phyloP scores from a whole-genome alignment of 2,329 filamentous ascomycete species.

The Paecilomyces variotii region DNA sequence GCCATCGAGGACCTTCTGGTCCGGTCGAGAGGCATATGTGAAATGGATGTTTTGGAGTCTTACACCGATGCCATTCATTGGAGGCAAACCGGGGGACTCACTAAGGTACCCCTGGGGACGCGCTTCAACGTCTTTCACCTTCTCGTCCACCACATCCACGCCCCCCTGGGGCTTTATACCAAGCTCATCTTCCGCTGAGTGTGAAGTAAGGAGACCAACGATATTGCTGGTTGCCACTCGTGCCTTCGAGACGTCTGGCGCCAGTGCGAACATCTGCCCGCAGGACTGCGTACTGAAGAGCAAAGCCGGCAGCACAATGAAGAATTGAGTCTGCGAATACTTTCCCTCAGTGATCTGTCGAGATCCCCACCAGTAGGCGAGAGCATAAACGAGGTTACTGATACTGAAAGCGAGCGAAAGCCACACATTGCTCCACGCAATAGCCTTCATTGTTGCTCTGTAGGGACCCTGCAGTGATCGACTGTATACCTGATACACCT shows the following conservation, averaged over 20 bases:
- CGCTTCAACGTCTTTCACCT: conserved; percentile 19
- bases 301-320: conserved; percentile 60
- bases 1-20: conserved; percentile 48
- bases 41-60: conserved; percentile 55
- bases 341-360: conserved; percentile 55
- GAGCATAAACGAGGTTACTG: conserved; percentile 58
- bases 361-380: conserved; percentile 69
- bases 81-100: not conserved
- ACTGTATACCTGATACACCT: conserved; percentile 32
- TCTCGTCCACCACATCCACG: conserved; percentile 14
- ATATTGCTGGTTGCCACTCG: conserved; percentile 53
- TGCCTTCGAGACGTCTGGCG: conserved; percentile 59
- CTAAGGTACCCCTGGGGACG: conserved; percentile 2
- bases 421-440: conserved; percentile 34
- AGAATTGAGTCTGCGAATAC: conserved; percentile 56
- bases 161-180: conserved; percentile 7
- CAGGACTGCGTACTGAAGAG: conserved; percentile 61
- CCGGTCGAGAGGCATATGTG: conserved; percentile 56
- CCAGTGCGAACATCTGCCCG: conserved; percentile 61
- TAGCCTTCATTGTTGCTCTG: conserved; percentile 35
- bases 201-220: conserved; percentile 29
- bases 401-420: conserved; percentile 25
- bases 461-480: conserved; percentile 33
- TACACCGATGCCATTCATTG: conserved; percentile 38
- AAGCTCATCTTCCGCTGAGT: conserved; percentile 18